Evolutionary conservation across 768 basidiomycete species (phyloP).

Genomic region (Serpula lacrymans): DNA sequence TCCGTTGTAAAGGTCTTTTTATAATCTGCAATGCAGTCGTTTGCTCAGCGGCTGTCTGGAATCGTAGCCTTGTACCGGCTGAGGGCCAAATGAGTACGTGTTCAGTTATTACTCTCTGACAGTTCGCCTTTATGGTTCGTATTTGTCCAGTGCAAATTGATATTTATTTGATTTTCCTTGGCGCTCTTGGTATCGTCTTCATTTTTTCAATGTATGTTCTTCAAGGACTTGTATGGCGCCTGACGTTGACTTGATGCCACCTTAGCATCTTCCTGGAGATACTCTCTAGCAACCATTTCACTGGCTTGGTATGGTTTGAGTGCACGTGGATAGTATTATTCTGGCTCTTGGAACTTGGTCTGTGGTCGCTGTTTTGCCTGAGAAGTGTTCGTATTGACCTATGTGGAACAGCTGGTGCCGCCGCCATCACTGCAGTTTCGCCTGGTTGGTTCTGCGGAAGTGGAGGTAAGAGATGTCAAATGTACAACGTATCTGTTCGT

Average conservation of each 20-base stretch:
- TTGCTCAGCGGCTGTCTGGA: conserved; percentile 68
- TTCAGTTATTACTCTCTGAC: neutral
- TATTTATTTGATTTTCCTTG: conserved; percentile 56
- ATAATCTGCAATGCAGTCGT: conserved; percentile 63
- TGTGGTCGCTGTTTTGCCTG: conserved; percentile 12
- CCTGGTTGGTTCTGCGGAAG: conserved; percentile 33
- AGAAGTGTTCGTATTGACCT: conserved; percentile 2
- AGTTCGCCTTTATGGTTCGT: conserved; percentile 7
- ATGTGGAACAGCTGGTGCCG: conserved; percentile 46
- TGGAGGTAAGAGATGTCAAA: conserved; percentile 18
- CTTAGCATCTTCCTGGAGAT: conserved; percentile 57
- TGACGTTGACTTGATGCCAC: conserved; percentile 6
- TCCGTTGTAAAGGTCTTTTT: conserved; percentile 44
- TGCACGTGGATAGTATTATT: conserved; percentile 57
- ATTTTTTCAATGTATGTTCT: conserved; percentile 56
- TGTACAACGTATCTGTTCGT: conserved; percentile 2
- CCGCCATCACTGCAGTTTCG: conserved; percentile 41
- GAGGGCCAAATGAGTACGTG: conserved; percentile 38
- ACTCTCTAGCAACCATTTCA: conserved; percentile 44
- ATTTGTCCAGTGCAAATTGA: conserved; percentile 44
- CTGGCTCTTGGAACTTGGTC: conserved; percentile 60
- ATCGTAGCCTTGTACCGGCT: conserved; percentile 46
- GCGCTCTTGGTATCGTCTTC: conserved; percentile 53
- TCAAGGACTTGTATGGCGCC: neutral
- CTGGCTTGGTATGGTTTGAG: conserved; percentile 72